Evolutionary conservation across 2,329 filamentous ascomycete species (phyloP).

Genomic region (Dactylellina leptospora): DNA sequence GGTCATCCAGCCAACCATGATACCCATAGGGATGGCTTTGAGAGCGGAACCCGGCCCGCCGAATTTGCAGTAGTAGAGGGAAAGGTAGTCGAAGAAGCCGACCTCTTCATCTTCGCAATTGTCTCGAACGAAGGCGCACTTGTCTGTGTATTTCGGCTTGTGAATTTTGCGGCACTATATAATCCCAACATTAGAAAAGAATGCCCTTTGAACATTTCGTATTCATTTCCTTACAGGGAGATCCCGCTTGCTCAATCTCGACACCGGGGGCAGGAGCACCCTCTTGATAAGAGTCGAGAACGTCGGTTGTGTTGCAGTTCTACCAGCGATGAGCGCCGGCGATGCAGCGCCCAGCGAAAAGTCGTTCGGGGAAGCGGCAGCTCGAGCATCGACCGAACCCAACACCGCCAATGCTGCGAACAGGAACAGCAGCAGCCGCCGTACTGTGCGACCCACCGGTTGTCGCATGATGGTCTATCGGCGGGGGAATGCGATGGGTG

Average conservation of each 20-base stretch:
- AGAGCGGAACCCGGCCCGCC: conserved; percentile 62
- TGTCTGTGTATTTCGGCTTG: conserved; percentile 69
- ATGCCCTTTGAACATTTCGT: too few relatives aligned
- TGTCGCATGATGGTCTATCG: conserved; percentile 17
- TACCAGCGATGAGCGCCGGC: conserved; percentile 8
- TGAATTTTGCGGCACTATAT: conserved; percentile 80
- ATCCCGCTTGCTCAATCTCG: conserved; percentile 46
- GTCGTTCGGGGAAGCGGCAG: conserved; percentile 32
- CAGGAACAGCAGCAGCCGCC: conserved; percentile 27
- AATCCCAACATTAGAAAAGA: too few relatives aligned
- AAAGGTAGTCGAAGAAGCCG: conserved; percentile 85
- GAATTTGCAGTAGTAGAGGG: conserved; percentile 87
- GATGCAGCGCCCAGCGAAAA: background rate
- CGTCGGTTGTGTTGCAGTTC: conserved; percentile 34
- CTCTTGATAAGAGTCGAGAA: conserved; percentile 37
- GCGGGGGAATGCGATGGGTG: background rate
- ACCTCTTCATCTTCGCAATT: conserved; percentile 91
- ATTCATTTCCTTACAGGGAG: conserved; percentile 5
- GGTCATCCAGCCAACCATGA: conserved; percentile 83
- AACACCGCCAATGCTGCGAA: conserved; percentile 15
- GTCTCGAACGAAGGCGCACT: conserved; percentile 83
- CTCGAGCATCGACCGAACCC: conserved; percentile 6
- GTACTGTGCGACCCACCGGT: conserved; percentile 28
- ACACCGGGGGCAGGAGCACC: conserved; percentile 14
- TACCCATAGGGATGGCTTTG: conserved; percentile 78